A percentile compares a stretch with the other conserved stretches of the same genome.
phyloP scores from a whole-genome alignment of 495 filamentous ascomycete genomes.

The Aspergillus panamensis region DNA sequence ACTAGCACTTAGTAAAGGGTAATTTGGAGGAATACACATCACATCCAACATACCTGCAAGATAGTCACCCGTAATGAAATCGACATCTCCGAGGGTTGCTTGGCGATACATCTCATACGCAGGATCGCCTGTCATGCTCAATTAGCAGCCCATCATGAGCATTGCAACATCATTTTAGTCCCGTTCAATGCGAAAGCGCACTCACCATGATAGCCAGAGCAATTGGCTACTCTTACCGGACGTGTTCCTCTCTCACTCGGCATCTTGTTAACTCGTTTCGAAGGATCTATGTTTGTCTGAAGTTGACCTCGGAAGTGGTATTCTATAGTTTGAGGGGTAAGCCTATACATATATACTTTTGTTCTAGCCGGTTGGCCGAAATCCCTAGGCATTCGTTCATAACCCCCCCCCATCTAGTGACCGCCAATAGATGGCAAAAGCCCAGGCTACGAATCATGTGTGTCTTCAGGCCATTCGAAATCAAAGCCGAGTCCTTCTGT shows the following conservation, averaged over 20 bases:
- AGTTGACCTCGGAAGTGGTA: neutral
- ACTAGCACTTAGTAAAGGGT: constrained; percentile 1
- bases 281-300: neutral
- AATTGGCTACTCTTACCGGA: constrained; percentile 47
- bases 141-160: neutral
- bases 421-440: neutral
- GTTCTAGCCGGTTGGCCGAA: neutral
- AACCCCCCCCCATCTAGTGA: neutral
- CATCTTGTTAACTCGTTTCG: constrained; percentile 11
- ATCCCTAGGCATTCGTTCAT: neutral
- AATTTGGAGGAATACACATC: neutral
- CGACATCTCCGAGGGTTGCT: constrained; percentile 45
- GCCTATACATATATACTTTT: neutral
- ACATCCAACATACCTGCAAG: constrained; percentile 37
- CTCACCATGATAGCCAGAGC: constrained; percentile 44
- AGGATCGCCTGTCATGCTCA: constrained; percentile 32
- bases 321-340: neutral
- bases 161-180: neutral
- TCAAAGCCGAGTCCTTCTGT: neutral
- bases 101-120: constrained; percentile 44
- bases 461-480: neutral
- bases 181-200: neutral
- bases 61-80: constrained; percentile 56
- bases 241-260: constrained; percentile 20
- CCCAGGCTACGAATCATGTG: neutral